Base-by-base conservation (phyloP, 2,329 filamentous ascomycete species). In the Chalara sp. region DNA sequence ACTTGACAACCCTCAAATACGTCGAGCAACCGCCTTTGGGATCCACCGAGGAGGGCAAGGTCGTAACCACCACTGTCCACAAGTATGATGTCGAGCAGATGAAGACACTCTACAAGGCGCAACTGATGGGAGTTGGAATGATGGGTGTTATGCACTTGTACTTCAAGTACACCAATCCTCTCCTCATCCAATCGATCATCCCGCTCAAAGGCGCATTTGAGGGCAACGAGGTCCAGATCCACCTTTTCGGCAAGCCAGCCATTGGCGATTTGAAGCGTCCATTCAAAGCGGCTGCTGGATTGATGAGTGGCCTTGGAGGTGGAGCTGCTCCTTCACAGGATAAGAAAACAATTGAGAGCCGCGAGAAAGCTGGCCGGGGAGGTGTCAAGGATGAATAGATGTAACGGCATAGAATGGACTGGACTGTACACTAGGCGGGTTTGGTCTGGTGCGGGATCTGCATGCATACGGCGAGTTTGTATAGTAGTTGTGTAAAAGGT, bases 101-200 rank as follows among this genome's bases (percentile, higher is more conserved):
- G 67, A 87, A 87, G 73, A 76, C 81, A 58, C 79, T 89, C 59
- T 89, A 92, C 80, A 93, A 93, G 72, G 81, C 85, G 58, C 92
- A 97, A 76, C 74, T 95, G 65, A 97, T 96, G 88, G 93, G 93
- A 54, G 78, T 99, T 53, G 91, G 81, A 70, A 99, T 99, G 91
- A 97, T 99, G 92, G 83, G 73, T 56, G 88, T 96, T 67, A 97
- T 99, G 92, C 93, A 99, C 76, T 61, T 99, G 56, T 99, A 97
- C 84, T 87, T 99, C 80, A 91, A 96, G 72, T 99, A 97, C 85
- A 97, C 91, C 76, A 99, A 97, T 83, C 93, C 93, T 41, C 87
- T 99, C 47, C 78, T 96, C 65, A 96, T 99, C 76, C 93, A 99
- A 82, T 95, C 87, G 70, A 96, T 99, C 75, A 93, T 99, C 67